Conservation (phyloP, 352 stramenopile genomes). For the Pythium brassicae region DNA sequence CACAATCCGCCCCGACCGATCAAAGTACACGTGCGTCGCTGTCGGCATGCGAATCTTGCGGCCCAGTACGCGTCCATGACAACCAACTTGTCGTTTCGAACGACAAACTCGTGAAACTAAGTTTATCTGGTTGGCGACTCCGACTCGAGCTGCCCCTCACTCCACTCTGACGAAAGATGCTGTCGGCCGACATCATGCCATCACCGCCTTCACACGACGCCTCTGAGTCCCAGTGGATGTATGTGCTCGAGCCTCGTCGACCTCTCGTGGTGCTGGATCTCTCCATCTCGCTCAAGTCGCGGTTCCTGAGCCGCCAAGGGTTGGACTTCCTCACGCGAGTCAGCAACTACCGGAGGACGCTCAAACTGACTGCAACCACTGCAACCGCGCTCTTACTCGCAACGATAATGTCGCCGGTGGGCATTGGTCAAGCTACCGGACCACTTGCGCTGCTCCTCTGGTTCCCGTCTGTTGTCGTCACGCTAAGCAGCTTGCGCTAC, state of each 20-base stretch:
- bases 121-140: too few species aligned
- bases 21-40: conserved; percentile 4
- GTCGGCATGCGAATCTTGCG: not conserved
- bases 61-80: conserved; percentile 9
- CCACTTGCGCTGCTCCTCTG: conserved; percentile 1
- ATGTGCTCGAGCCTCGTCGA: conserved; percentile 4
- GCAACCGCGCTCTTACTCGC: conserved; percentile 2
- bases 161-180: too few species aligned
- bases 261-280: conserved; percentile 12
- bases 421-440: not conserved
- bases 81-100: too few species aligned
- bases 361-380: not conserved
- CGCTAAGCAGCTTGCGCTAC: conserved; percentile 6
- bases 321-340: not conserved
- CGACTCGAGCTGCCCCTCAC: too few species aligned
- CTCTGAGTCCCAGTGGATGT: not conserved
- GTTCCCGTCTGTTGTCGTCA: not conserved
- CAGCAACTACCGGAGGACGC: not conserved
- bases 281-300: conserved; percentile 19
- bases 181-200: not conserved
- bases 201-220: too few species aligned
- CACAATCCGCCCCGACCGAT: not conserved
- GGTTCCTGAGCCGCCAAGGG: conserved; percentile 7
- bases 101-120: too few species aligned
- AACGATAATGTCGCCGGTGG: not conserved